Evolutionary conservation across 192 early-diverging fungal species (phyloP), one percentile per base, ranked within the genome.

Genomic region (Phlyctochytrium arcticum): DNA sequence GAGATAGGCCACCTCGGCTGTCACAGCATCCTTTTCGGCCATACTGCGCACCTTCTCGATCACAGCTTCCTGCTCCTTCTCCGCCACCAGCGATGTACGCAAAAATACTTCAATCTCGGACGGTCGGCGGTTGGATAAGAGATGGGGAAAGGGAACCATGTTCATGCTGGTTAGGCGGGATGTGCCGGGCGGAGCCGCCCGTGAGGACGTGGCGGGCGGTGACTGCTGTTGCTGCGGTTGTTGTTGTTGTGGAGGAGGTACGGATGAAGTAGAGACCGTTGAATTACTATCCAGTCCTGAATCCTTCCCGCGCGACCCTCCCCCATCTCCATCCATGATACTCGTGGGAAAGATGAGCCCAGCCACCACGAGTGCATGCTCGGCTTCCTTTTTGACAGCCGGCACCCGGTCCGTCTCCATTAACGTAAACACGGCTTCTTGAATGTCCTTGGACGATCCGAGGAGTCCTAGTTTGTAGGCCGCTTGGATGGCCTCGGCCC

Each of bases 401-500:
- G 69, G 65, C 7, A 67, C 56, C 19, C 8, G 10, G 47, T 83
- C 81, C 5, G 62, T 68, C 33, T 79, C 74, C 35, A 76, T 37
- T 0, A 80, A 31, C 2, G 67, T 70, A 27, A 68, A 60, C 2
- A 80, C 54, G 1, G 58, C 70, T 19, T 83, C 75, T 30, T 70
- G 69, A 12, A 82, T 36, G 12, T 31, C 26, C 23, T 48, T 32
- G 29, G 75, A 67, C 33, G 68, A 63, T 6, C 47, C 23, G 19
- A 79, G 24, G 6, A 83, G 48, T 0, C 66, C 68, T 23, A 83
- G 70, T 12, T 73, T 61, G 4, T 48, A 31, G 8, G 59, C 55
- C 17, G 78, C 58, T 17, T 74, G 24, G 24, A 83, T 76, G 24
- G 81, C 76, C 66, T 83, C 81, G 3, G 67, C 68, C 33, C 74